Percentiles rank a stretch among this genome's conserved stretches.
Conservation (phyloP, 2,329 filamentous ascomycete species). For the Zalaria sp. region DNA sequence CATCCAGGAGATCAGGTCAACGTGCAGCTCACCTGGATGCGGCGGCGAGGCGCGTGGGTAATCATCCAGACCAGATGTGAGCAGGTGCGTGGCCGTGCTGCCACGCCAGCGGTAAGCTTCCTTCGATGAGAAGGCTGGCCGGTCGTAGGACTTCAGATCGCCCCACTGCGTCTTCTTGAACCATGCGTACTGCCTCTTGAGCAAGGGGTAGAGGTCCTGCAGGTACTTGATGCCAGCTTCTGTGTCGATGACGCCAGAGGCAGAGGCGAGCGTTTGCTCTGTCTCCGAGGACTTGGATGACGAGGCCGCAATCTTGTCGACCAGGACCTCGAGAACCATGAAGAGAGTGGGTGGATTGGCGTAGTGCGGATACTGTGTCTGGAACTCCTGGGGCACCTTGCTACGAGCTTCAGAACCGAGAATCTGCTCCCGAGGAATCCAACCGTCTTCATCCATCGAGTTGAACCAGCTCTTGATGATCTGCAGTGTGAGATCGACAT, state of each 20-base stretch:
- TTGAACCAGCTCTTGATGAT: slow-evolving; percentile 94
- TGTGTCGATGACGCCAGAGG: slow-evolving; percentile 41
- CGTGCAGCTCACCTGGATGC: slow-evolving; percentile 87
- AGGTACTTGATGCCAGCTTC: slow-evolving; percentile 59
- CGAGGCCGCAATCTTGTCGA: slow-evolving; percentile 48
- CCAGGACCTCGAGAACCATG: slow-evolving; percentile 70
- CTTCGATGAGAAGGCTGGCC: slow-evolving; percentile 72
- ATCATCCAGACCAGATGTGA: slow-evolving; percentile 91
- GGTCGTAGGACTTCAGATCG: slow-evolving; percentile 82
- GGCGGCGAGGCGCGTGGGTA: slow-evolving; percentile 89
- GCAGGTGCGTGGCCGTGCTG: slow-evolving; percentile 69
- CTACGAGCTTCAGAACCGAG: slow-evolving; percentile 80
- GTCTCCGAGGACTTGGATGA: background rate
- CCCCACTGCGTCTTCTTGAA: slow-evolving; percentile 85
- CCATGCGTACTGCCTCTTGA: slow-evolving; percentile 86
- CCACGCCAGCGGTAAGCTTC: slow-evolving; percentile 95
- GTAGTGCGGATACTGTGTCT: slow-evolving; percentile 91
- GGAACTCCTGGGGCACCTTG: slow-evolving; percentile 88
- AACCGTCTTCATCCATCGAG: slow-evolving; percentile 90
- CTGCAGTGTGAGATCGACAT: slow-evolving; percentile 72
- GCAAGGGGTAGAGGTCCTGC: slow-evolving; percentile 65
- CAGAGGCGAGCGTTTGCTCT: slow-evolving; percentile 3
- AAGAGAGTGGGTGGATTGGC: slow-evolving; percentile 94
- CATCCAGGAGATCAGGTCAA: slow-evolving; percentile 92
- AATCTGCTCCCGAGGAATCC: slow-evolving; percentile 95